Percentiles rank a stretch among this genome's conserved stretches.
Evolutionary conservation across 495 filamentous ascomycete genomes (phyloP).

Genomic region (Chaetomium fimeti): DNA sequence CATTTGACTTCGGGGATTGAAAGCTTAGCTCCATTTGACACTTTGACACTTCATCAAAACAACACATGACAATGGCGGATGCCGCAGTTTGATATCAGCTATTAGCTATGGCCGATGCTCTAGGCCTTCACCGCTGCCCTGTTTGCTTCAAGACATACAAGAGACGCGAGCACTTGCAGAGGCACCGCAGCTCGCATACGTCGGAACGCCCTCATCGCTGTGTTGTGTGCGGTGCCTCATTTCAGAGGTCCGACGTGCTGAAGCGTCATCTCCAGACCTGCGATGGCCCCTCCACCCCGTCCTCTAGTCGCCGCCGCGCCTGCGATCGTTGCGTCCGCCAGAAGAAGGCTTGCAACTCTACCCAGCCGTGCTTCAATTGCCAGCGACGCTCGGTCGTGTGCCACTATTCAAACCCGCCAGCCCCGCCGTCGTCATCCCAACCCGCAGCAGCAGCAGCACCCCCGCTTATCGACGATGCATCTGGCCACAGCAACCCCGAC

Average conservation of each 20-base stretch:
- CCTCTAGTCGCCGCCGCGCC: constrained; percentile 30
- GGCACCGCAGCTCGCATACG: constrained; percentile 34
- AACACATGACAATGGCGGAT: constrained; percentile 1
- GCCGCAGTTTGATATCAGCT: neutral
- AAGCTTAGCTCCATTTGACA: neutral
- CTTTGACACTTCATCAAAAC: neutral
- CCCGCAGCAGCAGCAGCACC: neutral
- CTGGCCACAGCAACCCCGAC: neutral
- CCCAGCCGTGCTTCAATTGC: constrained; percentile 35
- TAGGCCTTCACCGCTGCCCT: constrained; percentile 33
- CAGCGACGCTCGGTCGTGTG: constrained; percentile 29
- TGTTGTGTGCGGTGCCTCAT: constrained; percentile 32
- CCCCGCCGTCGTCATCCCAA: constrained; percentile 2
- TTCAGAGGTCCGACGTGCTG: constrained; percentile 37
- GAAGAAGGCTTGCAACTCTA: constrained; percentile 38
- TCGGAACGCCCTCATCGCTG: constrained; percentile 34
- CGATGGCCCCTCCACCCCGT: constrained; percentile 24
- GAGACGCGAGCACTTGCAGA: constrained; percentile 36
- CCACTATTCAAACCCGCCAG: constrained; percentile 24
- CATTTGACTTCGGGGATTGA: no score
- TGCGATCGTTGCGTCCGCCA: constrained; percentile 38
- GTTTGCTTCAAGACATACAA: constrained; percentile 39
- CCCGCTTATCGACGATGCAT: neutral
- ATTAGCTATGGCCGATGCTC: constrained; percentile 27
- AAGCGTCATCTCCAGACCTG: constrained; percentile 38